Conservation (phyloP, 2,329 filamentous ascomycete genomes). For the Lachnellula subtilissima region DNA sequence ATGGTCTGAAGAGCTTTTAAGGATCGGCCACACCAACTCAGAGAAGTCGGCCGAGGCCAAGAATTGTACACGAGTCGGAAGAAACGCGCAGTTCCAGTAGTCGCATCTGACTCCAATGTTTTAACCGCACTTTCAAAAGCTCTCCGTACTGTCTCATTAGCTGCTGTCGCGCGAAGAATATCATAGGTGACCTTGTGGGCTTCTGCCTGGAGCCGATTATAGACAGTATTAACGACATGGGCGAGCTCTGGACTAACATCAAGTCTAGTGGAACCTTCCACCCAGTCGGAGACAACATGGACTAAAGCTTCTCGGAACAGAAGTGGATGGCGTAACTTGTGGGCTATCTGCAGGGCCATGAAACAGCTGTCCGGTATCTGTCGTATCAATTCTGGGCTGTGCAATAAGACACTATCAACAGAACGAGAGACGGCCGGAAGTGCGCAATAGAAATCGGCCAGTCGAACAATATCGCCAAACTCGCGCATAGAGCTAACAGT, state of each 20-base stretch:
- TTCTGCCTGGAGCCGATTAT: background rate
- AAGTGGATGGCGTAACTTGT: conserved; percentile 9
- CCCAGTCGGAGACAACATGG: conserved; percentile 9
- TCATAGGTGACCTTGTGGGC: background rate
- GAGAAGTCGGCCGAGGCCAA: too few species aligned
- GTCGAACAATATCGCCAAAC: conserved; percentile 3
- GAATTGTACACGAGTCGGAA: too few species aligned
- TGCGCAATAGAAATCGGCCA: conserved; percentile 12
- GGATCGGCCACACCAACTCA: too few species aligned
- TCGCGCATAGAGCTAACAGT: background rate
- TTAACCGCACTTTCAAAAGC: too few species aligned
- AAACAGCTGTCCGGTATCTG: background rate
- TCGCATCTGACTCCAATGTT: too few species aligned
- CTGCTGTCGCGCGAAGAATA: background rate
- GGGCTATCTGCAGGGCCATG: background rate
- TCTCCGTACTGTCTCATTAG: background rate
- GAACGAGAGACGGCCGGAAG: background rate
- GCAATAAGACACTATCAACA: background rate
- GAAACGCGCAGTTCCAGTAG: too few species aligned
- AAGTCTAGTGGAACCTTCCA: background rate
- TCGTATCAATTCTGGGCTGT: background rate
- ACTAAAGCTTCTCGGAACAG: conserved; percentile 13
- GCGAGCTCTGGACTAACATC: background rate
- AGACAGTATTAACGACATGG: background rate
- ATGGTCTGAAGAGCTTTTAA: background rate